These are phyloP conservation scores for Coniochaeta ligniaria DNA, from an alignment of 2,329 filamentous ascomycete species.

Conservation along the genomic window DNA sequence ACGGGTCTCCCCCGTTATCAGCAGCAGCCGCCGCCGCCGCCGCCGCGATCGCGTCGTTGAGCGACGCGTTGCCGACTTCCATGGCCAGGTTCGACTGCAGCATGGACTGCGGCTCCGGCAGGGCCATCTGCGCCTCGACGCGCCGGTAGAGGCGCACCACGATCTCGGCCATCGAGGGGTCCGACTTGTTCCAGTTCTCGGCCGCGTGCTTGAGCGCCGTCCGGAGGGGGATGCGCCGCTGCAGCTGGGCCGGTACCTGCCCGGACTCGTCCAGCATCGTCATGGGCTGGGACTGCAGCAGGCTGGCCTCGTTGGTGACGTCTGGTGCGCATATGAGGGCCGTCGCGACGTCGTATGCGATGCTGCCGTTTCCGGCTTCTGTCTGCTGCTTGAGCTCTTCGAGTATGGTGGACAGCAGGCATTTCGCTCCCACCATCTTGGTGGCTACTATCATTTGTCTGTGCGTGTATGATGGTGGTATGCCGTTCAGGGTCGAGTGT, in stretches of 20 bases:
- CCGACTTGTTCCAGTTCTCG: slow-evolving; percentile 48
- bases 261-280: slow-evolving; percentile 25
- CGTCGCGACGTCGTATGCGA: slow-evolving; percentile 62
- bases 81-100: background rate
- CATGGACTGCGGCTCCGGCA: slow-evolving; percentile 29
- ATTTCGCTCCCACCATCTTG: slow-evolving; percentile 54
- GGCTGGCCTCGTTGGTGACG: slow-evolving; percentile 31
- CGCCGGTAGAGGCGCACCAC: slow-evolving; percentile 55
- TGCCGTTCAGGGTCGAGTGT: slow-evolving; percentile 39
- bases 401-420: slow-evolving; percentile 53
- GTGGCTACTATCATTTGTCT: slow-evolving; percentile 57
- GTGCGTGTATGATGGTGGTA: slow-evolving; percentile 64
- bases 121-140: slow-evolving; percentile 58
- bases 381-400: slow-evolving; percentile 61
- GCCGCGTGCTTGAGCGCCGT: slow-evolving; percentile 52
- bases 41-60: slow-evolving; percentile 28
- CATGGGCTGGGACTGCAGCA: slow-evolving; percentile 13
- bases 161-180: slow-evolving; percentile 51
- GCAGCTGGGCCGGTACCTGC: slow-evolving; percentile 27
- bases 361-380: slow-evolving; percentile 48
- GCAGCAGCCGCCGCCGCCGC: slow-evolving; percentile 9
- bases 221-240: slow-evolving; percentile 48
- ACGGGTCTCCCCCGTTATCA: slow-evolving; percentile 28
- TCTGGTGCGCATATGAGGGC: slow-evolving; percentile 62
- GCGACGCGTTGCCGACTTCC: slow-evolving; percentile 3